Evolutionary conservation across 768 basidiomycete genomes (phyloP), one percentile per base, ranked within the genome.

Genomic region (Boletus coccyginus): DNA sequence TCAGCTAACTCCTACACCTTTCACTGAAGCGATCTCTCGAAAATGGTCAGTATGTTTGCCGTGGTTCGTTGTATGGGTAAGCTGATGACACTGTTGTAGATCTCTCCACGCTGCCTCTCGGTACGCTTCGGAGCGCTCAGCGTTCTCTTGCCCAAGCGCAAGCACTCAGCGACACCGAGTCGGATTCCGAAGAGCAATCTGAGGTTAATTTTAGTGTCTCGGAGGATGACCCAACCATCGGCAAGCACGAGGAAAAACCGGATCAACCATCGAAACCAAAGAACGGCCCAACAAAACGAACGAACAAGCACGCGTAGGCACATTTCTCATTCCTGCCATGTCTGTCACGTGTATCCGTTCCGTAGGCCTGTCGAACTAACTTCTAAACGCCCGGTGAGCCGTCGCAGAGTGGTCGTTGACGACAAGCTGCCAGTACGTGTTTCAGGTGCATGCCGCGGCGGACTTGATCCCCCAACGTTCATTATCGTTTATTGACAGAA

Each of bases 221-320:
- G 13, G 61, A 53, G 32, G 67, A 65, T 0, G 52, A 65, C 56
- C 12, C 50, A 19, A 10, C 40, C 50, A 66, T 69, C 62, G 64
- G 55, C 14, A 73, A 69, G 60, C 68, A 54, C 45, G 77, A 70
- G 57, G 75, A 68, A 62, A 76, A 69, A 50, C 70, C 62, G 63
- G 76, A 74, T 53, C 78, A 63, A 74, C 75, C 76, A 74, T 69
- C 61, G 62, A 72, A 50, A 76, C 69, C 72, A 44, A 77, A 77
- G 53, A 77, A 71, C 38, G 75, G 79, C 55, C 75, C 83, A 4
- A 67, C 77, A 13, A 88, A 88, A 71, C 80, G 94, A 42, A 69
- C 79, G 7, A 83, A 81, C 67, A 97, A 98, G 66, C 88, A 96
- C 73, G 92, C 95, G 94, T 95, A 73, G 59, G 92, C 80, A 27